phyloP scores from a whole-genome alignment of 176 grass and related monocot genomes.

The Oryza officinalis region DNA sequence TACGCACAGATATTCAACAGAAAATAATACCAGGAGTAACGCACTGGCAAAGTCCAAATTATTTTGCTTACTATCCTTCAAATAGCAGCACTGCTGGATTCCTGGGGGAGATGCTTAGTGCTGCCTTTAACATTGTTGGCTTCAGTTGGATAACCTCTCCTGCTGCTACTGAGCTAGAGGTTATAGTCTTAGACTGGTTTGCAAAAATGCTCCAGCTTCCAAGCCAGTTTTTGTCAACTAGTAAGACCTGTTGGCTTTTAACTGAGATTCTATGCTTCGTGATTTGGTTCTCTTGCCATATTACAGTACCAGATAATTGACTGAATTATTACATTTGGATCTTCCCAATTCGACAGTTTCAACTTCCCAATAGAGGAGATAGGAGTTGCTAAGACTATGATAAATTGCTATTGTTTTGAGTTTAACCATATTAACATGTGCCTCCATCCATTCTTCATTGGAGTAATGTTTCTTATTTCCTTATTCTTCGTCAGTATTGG shows the following conservation, averaged over 20 bases:
- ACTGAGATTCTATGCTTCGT: background rate
- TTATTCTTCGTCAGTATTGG: background rate
- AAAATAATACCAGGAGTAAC: slow-evolving; percentile 73
- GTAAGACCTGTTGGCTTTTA: slow-evolving; percentile 26
- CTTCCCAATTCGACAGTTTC: background rate
- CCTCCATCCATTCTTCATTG: background rate
- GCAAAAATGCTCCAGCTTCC: slow-evolving; percentile 67
- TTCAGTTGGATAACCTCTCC: slow-evolving; percentile 88
- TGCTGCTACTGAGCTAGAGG: slow-evolving; percentile 75
- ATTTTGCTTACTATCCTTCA: slow-evolving; percentile 62
- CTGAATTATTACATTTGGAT: background rate
- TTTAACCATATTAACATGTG: background rate
- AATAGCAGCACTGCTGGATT: slow-evolving; percentile 83
- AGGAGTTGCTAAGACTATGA: background rate
- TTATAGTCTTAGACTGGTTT: slow-evolving; percentile 77
- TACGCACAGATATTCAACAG: slow-evolving; percentile 44
- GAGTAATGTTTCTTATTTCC: background rate
- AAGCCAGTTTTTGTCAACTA: slow-evolving; percentile 52
- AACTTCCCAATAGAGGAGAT: background rate
- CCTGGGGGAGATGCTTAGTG: slow-evolving; percentile 77
- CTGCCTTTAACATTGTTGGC: slow-evolving; percentile 68
- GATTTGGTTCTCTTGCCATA: slow-evolving; percentile 9
- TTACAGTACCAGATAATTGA: background rate
- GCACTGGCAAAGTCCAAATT: slow-evolving; percentile 84
- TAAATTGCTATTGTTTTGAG: background rate